Percentiles rank a stretch among this genome's conserved stretches.
Conservation (phyloP, 139 green algal genomes). For the Chlamydomonas schloesseri region DNA sequence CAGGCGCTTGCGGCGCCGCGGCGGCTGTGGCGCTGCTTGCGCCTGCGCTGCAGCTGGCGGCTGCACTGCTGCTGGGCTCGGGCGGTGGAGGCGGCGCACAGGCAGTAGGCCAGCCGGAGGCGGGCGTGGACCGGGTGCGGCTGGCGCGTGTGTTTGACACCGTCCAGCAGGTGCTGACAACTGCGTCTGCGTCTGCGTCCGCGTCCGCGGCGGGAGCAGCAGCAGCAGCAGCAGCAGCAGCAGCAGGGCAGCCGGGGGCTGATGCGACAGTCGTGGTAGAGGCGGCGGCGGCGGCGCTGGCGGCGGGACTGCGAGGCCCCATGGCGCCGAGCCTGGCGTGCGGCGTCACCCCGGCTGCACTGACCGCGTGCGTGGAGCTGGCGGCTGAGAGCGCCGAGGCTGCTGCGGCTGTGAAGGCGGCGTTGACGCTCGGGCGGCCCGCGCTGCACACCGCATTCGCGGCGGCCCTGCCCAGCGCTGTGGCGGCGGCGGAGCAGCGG, state of each 20-base stretch:
- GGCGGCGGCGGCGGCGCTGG: slow-evolving; percentile 6
- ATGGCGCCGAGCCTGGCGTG: neutral
- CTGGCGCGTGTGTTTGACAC: neutral
- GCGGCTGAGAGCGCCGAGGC: slow-evolving; percentile 8
- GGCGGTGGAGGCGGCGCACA: neutral
- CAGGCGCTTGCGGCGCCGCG: neutral
- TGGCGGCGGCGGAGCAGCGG: slow-evolving; percentile 16
- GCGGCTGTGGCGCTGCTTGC: neutral
- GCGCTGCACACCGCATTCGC: slow-evolving; percentile 7
- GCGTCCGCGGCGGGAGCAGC: neutral
- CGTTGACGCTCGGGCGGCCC: neutral
- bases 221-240: neutral
- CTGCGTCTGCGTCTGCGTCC: too few relatives aligned
- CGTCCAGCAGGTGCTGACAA: neutral
- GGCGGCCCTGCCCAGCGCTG: neutral
- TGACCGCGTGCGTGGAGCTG: neutral
- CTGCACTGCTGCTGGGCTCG: neutral
- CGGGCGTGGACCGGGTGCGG: neutral
- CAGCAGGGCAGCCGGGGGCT: too few relatives aligned
- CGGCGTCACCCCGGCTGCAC: neutral
- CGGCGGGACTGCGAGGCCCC: neutral
- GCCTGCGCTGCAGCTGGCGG: neutral
- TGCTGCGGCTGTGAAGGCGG: neutral
- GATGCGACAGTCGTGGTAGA: neutral
- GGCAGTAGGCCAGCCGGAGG: neutral